These are phyloP conservation scores for Claviceps humidiphila DNA, from an alignment of 2,329 filamentous ascomycete species.

Conservation along the genomic window DNA sequence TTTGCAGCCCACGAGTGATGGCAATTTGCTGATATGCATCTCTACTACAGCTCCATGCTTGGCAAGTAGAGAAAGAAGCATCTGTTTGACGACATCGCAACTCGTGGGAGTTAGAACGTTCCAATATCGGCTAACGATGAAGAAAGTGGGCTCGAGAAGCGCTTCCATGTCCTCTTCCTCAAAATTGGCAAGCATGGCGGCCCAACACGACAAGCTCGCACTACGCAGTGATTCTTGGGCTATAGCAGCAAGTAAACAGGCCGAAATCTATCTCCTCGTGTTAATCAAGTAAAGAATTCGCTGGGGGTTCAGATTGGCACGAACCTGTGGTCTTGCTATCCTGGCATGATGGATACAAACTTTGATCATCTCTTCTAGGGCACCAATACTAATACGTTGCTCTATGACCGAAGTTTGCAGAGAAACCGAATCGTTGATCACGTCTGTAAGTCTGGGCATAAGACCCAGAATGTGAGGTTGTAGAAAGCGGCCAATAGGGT, in stretches of 20 bases:
- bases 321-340: conserved; percentile 72
- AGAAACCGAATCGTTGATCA: conserved; percentile 54
- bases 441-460: conserved; percentile 67
- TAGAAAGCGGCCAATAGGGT: conserved; percentile 60
- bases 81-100: conserved; percentile 42
- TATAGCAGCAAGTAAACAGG: conserved; percentile 79
- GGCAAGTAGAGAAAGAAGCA: conserved; percentile 54
- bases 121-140: conserved; percentile 79
- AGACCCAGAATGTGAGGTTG: conserved; percentile 76
- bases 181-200: conserved; percentile 59
- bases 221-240: conserved; percentile 61
- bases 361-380: conserved; percentile 77
- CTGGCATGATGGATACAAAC: conserved; percentile 61
- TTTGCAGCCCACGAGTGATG: conserved; percentile 60
- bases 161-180: conserved; percentile 66
- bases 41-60: conserved; percentile 47
- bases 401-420: conserved; percentile 47
- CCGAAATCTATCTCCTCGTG: conserved; percentile 52
- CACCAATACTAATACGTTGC: conserved; percentile 64
- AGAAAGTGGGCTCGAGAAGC: conserved; percentile 79
- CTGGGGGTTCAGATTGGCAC: conserved; percentile 11
- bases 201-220: conserved; percentile 74
- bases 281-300: neutral
- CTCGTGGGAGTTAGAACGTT: conserved; percentile 45
- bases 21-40: conserved; percentile 60